phyloP scores from a whole-genome alignment of 2,329 filamentous ascomycete species.

The Nemania sp. region DNA sequence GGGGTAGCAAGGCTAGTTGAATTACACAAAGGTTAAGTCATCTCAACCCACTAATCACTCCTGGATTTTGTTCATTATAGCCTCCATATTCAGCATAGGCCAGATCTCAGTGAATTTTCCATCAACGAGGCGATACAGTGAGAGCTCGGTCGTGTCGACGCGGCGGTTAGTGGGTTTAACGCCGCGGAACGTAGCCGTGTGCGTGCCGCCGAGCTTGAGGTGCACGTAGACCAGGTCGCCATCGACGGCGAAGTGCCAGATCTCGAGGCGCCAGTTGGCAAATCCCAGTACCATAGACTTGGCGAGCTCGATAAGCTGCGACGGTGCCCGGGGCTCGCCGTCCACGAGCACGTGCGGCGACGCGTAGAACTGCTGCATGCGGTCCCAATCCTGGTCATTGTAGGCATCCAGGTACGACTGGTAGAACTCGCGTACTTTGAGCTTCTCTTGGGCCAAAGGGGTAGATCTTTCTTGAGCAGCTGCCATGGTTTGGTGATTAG shows the following conservation, averaged over 20 bases:
- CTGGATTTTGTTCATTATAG: neutral
- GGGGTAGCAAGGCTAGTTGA: too few species aligned
- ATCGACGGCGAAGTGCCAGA: slow-evolving; percentile 21
- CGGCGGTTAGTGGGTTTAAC: slow-evolving; percentile 17
- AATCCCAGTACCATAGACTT: slow-evolving; percentile 10
- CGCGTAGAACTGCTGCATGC: slow-evolving; percentile 23
- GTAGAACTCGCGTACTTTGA: slow-evolving; percentile 16
- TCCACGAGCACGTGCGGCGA: slow-evolving; percentile 10
- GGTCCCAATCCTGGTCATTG: slow-evolving; percentile 14
- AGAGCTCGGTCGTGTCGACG: slow-evolving; percentile 14
- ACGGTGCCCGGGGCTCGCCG: slow-evolving; percentile 16
- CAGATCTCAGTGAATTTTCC: slow-evolving; percentile 18
- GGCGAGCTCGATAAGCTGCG: slow-evolving; percentile 8
- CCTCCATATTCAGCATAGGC: slow-evolving; percentile 19
- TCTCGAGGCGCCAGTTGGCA: slow-evolving; percentile 15
- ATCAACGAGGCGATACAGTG: slow-evolving; percentile 20
- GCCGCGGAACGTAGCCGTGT: slow-evolving; percentile 9
- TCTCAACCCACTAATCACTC: too few species aligned
- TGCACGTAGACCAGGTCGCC: slow-evolving; percentile 16
- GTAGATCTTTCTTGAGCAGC: neutral
- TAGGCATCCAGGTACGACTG: slow-evolving; percentile 19
- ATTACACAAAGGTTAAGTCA: too few species aligned
- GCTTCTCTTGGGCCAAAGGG: slow-evolving; percentile 5
- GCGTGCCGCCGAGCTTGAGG: slow-evolving; percentile 16
- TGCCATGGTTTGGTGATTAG: too few species aligned